Evolutionary conservation across 441 rosid species (phyloP).

Genomic region (Cnidoscolus chayamansa): DNA sequence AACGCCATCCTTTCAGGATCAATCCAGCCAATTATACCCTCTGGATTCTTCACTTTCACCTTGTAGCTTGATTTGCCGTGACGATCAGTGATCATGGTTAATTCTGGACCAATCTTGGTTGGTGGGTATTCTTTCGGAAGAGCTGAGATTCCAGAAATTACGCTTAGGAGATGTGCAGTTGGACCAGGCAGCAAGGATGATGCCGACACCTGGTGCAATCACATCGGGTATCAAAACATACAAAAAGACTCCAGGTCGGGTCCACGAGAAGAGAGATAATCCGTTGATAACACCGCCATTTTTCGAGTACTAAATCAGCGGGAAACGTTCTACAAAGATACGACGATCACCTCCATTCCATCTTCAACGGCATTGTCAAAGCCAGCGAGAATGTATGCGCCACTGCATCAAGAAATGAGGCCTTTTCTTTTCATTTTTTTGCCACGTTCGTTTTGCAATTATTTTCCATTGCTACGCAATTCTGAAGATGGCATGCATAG

Average conservation of each 20-base stretch:
- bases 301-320: slow-evolving; percentile 26
- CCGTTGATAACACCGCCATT: slow-evolving; percentile 22
- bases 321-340: slow-evolving; percentile 36
- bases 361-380: slow-evolving; percentile 41
- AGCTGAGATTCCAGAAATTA: slow-evolving; percentile 36
- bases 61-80: background rate
- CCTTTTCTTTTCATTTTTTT: no score
- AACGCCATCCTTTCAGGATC: slow-evolving; percentile 22
- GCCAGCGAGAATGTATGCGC: slow-evolving; percentile 33
- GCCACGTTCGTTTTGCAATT: no score
- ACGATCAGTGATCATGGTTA: slow-evolving; percentile 24
- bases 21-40: slow-evolving; percentile 7
- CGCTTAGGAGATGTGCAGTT: slow-evolving; percentile 26
- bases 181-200: slow-evolving; percentile 36
- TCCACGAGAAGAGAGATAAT: slow-evolving; percentile 35
- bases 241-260: slow-evolving; percentile 23
- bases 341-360: slow-evolving; percentile 37
- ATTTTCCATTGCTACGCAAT: no score
- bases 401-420: no score
- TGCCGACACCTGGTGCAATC: slow-evolving; percentile 39
- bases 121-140: slow-evolving; percentile 26
- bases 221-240: slow-evolving; percentile 36
- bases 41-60: background rate
- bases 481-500: no score
- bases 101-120: slow-evolving; percentile 30